These are phyloP conservation scores for Serendipita sp. DNA, from an alignment of 768 basidiomycete species.

Conservation along the genomic window DNA sequence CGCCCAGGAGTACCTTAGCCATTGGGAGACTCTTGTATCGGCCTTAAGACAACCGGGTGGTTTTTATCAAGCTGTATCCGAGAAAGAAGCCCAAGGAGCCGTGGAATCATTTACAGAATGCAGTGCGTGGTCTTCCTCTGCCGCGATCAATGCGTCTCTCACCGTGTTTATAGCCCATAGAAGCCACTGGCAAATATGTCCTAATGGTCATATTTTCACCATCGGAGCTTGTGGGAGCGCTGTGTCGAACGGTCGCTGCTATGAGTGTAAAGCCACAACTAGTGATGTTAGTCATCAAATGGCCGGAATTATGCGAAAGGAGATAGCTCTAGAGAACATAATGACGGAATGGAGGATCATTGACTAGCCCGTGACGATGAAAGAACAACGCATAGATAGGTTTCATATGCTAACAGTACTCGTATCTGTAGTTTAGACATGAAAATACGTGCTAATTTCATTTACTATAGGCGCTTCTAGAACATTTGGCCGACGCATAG, in stretches of 20 bases:
- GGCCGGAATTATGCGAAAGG: no score
- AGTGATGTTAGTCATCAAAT: constrained; percentile 30
- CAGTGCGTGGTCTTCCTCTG: not conserved
- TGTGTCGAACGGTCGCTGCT: constrained; percentile 29
- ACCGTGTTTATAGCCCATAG: constrained; percentile 13
- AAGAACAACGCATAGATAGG: no score
- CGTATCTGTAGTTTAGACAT: no score
- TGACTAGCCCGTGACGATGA: no score
- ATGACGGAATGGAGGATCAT: no score
- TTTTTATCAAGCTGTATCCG: constrained; percentile 36
- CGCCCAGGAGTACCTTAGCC: not conserved
- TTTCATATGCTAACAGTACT: no score
- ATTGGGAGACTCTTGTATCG: not conserved
- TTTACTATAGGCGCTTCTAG: no score
- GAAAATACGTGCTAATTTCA: no score
- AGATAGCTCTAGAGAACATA: no score
- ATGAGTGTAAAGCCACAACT: constrained; percentile 39
- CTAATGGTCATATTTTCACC: constrained; percentile 45
- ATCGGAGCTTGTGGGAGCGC: constrained; percentile 51
- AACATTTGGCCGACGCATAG: no score
- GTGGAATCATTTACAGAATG: constrained; percentile 15
- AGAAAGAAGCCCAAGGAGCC: constrained; percentile 35
- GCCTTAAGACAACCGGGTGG: not conserved
- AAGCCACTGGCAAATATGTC: constrained; percentile 20
- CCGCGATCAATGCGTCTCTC: not conserved